Evolutionary conservation across 2,329 filamentous ascomycete genomes (phyloP).

Genomic region (Nigrograna mackinnonii): DNA sequence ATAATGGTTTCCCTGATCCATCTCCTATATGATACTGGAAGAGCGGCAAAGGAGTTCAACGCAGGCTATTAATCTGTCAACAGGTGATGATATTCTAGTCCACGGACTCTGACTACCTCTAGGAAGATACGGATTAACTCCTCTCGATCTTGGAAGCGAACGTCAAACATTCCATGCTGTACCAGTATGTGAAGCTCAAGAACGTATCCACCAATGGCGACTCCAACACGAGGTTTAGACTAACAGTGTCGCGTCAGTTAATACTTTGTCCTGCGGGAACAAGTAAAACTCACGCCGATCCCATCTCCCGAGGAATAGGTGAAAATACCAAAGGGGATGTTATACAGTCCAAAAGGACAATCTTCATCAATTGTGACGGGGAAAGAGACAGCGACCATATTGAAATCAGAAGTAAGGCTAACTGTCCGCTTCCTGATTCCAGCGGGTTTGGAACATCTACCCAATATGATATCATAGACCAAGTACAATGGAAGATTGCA

Average conservation of each 20-base stretch:
- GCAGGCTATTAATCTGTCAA: background rate
- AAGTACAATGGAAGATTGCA: too few relatives aligned
- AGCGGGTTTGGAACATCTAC: too few relatives aligned
- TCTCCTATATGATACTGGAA: background rate
- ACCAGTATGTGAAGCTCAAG: background rate
- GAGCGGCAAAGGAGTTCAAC: slow-evolving; percentile 1
- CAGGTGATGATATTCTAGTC: too few relatives aligned
- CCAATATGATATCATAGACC: too few relatives aligned
- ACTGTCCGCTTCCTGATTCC: too few relatives aligned
- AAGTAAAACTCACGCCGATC: background rate
- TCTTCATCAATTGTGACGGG: too few relatives aligned
- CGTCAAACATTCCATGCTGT: background rate
- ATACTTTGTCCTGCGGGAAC: background rate
- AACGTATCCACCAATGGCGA: slow-evolving; percentile 1
- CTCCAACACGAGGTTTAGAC: background rate
- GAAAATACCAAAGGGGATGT: slow-evolving; percentile 14
- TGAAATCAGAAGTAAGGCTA: too few relatives aligned
- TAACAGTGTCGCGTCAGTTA: too few relatives aligned
- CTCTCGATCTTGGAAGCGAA: background rate
- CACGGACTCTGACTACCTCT: background rate
- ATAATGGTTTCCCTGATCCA: background rate
- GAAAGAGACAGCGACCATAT: too few relatives aligned
- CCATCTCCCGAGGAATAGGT: background rate
- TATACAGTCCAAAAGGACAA: slow-evolving; percentile 9
- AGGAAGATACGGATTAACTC: background rate